Evolutionary conservation across 2,329 filamentous ascomycete genomes (phyloP), one percentile per base, ranked within the genome.

Genomic region (Phialocephala subalpina): DNA sequence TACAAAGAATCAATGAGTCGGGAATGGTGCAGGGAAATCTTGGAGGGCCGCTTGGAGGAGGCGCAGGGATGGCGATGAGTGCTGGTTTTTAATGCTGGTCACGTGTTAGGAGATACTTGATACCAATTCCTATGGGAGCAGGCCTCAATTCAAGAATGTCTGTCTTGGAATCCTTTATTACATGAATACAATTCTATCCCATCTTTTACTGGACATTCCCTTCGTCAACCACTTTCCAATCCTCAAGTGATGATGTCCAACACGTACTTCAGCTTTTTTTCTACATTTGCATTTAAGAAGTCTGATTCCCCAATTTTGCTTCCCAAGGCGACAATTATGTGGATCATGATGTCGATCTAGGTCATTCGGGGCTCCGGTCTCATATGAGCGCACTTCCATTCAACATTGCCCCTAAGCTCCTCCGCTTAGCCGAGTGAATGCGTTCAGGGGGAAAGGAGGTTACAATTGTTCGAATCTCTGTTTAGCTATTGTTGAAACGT

Each of bases 11-110:
- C 20, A 47, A 47, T 47, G 60, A 62, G 38, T 27, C 60, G 16
- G 60, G 52, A 1, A 62, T 62, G 36, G 49, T 9, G 35, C 52
- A 56, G n/a, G 52, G 60, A 45, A 42, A 38, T 27, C 27, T 62
- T 18, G 49, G 60, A 18, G 60, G 60, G 9, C 60, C 60, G 14
- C 5, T 62, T 2, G 60, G 60, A 20, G 60, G 60, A 56, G 52
- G 60, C 12, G 27, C 52, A 6, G 60, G 60, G 8, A 62, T 62
- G 38, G 38, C 49, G 3, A n/a, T 62, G 33, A 47, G 25, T 33
- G 38, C 22, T 33, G 49, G 22, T 1, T 53, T 53, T 16, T 53
- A 25, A 53, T 22, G n/a, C 4, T 16, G 14, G 27, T 53, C 49
- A 53, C 45, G 45, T 49, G 45, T 11, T 25, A 9, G 6, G n/a